Conservation (phyloP, 2,329 filamentous ascomycete genomes). For the Penicillium sp. region DNA sequence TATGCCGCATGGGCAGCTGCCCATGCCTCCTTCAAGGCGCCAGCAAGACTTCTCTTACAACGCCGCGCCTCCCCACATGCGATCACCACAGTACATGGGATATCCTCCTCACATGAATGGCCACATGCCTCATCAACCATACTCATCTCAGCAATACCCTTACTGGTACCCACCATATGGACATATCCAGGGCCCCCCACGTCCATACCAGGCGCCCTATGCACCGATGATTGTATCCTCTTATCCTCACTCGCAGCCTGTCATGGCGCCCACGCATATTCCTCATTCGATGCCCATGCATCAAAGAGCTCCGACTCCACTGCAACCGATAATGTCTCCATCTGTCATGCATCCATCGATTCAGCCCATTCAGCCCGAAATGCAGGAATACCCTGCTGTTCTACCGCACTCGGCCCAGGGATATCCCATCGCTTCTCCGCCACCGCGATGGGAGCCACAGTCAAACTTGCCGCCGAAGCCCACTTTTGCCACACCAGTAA, state of each 20-base stretch:
- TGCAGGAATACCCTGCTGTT: slow-evolving; percentile 30
- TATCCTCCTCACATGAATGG: slow-evolving; percentile 59
- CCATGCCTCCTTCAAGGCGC: slow-evolving; percentile 50
- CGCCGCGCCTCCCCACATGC: slow-evolving; percentile 51
- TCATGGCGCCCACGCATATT: slow-evolving; percentile 40
- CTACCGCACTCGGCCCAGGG: slow-evolving; percentile 26
- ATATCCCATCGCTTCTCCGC: slow-evolving; percentile 39
- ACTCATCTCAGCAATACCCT: slow-evolving; percentile 46
- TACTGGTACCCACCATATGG: slow-evolving; percentile 49
- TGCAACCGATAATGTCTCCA: slow-evolving; percentile 40
- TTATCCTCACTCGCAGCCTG: slow-evolving; percentile 44
- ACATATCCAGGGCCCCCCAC: slow-evolving; percentile 44
- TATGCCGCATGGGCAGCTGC: slow-evolving; percentile 51
- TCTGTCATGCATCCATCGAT: slow-evolving; percentile 29
- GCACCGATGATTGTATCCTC: slow-evolving; percentile 46
- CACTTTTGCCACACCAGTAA: slow-evolving; percentile 52
- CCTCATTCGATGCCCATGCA: slow-evolving; percentile 40
- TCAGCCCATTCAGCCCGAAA: slow-evolving; percentile 30
- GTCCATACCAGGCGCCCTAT: slow-evolving; percentile 42
- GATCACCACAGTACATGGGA: slow-evolving; percentile 60
- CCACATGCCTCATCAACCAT: slow-evolving; percentile 49
- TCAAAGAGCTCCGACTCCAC: slow-evolving; percentile 39
- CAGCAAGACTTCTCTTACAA: slow-evolving; percentile 49
- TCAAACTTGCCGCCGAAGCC: slow-evolving; percentile 26
- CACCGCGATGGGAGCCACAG: slow-evolving; percentile 28